Base-by-base conservation (phyloP, 768 basidiomycete species). In the Tephrocybe sp. region DNA sequence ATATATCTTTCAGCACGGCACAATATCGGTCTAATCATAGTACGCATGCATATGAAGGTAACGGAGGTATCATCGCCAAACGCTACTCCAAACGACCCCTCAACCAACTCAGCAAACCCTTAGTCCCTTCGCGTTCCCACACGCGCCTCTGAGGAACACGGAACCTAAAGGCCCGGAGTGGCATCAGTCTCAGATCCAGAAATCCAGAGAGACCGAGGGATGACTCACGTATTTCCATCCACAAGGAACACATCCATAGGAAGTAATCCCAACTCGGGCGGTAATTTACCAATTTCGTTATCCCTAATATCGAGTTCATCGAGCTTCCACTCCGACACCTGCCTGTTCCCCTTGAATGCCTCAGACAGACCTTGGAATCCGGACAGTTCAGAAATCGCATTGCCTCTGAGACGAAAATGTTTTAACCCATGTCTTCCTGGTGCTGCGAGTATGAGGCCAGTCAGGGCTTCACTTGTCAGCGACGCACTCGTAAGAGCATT, bases 121-220 rank as follows among this genome's bases (percentile, higher is more conserved):
- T 90, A 16, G 89, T 91, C 1, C 89, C 90, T 60, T 92, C 90
- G 38, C 89, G 74, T 63, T 92, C 91, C 90, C 90, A 93, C 9
- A 93, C 84, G 18, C 85, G 75, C 53, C 90, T 74, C 50, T 84
- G 82, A 0, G 90, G 90, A 16, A 90, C 83, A 24, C 90, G 85
- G 73, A 93, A 93, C 12, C 89, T 91, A 26, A 8, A 27, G 34
- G 49, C 9, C 37, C 22, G 42, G 25, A 44, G 12, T 21, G 24
- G 19, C 31, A 21, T 36, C 19, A 32, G 38, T 22, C 9, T 3
- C 6, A 15, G 31, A 30, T 42, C 46, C 27, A 53, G 37, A 35
- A 42, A 41, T 12, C 43, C 7, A n/a, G 25, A 34, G 9, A 38
- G 54, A 26, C 15, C 27, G 35, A 26, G 34, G 41, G 5, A 18